Evolutionary conservation across 768 basidiomycete genomes (phyloP), one percentile per base, ranked within the genome.

Genomic region (Paxillus ammoniavirescens): DNA sequence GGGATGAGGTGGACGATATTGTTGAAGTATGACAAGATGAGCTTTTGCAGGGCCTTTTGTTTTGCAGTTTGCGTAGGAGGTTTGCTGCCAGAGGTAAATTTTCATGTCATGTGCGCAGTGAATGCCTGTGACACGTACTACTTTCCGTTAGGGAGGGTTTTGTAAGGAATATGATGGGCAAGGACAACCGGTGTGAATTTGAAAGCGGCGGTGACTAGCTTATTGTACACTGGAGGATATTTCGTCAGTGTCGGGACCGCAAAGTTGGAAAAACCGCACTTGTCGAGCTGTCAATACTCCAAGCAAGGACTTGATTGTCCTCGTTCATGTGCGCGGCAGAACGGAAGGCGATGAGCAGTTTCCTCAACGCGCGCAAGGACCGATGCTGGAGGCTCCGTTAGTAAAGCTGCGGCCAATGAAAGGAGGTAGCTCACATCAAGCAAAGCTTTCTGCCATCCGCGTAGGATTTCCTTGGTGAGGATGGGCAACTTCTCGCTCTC

Each of bases 101-200:
- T 50, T 2, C 5, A 31, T 21, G 10, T 50, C 14, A 15, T 35
- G 13, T 1, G 9, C 15, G 31, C 9, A 10, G 18, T 3, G 18
- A 31, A 10, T 8, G 23, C 14, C 17, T 14, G 41, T 26, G 6
- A 35, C 35, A 77, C 91, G 46, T 64, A 96, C 95, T 89, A 87
- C 80, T 88, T 91, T 49, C 95, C 97, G 60, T 85, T 85, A 1
- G 85, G 66, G 23, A 87, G 77, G 2, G 81, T 85, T 73, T 93
- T 96, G 75, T 84, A 93, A 0, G 96, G 95, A 35, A 90, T 76
- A 61, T 98, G 95, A 63, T 95, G 86, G 46, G 82, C 79, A 15
- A 99, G 79, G 8, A 98, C 80, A 38, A 98, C 79, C 2, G 97
- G 95, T 0, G 95, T 95, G 71, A 91, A 99, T 64, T 83, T 84